Evolutionary conservation across 176 grass and related monocot genomes (phyloP).

Genomic region (Oryza nivara): DNA sequence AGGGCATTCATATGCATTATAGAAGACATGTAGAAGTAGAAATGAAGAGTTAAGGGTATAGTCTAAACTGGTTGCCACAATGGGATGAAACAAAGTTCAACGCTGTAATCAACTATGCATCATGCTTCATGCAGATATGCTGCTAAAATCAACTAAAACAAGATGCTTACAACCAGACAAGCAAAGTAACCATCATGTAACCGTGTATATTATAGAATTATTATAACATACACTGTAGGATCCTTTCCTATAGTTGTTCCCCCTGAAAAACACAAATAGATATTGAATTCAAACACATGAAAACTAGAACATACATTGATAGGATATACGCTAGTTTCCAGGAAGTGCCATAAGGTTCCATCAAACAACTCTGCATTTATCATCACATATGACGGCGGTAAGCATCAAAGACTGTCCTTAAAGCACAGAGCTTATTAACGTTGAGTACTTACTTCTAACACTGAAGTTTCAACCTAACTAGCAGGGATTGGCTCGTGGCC

Average conservation of each 20-base stretch:
- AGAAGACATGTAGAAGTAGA: too few relatives aligned
- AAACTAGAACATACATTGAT: background rate
- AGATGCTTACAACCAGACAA: background rate
- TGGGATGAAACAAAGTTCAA: background rate
- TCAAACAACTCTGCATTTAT: background rate
- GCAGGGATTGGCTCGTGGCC: too few relatives aligned
- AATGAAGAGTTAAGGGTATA: background rate
- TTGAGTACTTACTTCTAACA: background rate
- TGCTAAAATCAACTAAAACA: background rate
- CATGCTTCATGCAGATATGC: background rate
- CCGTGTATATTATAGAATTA: too few relatives aligned
- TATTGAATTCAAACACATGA: background rate
- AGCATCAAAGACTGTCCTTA: background rate
- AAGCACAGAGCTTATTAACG: background rate
- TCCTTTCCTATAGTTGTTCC: too few relatives aligned
- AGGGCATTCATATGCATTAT: too few relatives aligned
- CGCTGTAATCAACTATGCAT: background rate
- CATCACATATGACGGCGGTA: background rate
- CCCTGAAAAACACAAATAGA: background rate
- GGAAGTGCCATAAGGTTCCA: background rate
- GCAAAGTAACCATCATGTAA: conserved; percentile 26
- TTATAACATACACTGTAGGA: too few relatives aligned
- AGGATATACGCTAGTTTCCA: conserved; percentile 11
- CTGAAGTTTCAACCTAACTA: background rate
- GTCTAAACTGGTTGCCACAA: background rate